Evolutionary conservation across 257 asterid genomes (phyloP).

Genomic region (Sherardia arvensis): DNA sequence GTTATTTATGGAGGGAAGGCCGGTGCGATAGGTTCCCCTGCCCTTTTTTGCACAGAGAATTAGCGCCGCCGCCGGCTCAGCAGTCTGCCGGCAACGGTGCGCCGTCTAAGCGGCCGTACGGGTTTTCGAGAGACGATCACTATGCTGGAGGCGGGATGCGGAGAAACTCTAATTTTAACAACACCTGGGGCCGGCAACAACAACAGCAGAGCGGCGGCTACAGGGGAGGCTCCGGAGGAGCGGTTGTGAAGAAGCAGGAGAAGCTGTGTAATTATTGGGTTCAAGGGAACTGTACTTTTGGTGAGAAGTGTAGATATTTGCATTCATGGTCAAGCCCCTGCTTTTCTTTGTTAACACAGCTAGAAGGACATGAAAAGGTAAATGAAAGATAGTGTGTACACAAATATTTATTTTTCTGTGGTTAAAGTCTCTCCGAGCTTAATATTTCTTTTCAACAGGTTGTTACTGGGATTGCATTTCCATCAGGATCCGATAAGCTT

Average conservation of each 20-base stretch:
- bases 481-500: conserved; percentile 87
- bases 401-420: neutral
- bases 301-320: conserved; percentile 65
- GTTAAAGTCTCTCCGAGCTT: neutral
- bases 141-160: conserved; percentile 45
- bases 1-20: conserved; percentile 78
- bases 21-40: conserved; percentile 73
- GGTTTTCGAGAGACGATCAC: conserved; percentile 46
- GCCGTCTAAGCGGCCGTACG: conserved; percentile 53
- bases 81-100: conserved; percentile 26
- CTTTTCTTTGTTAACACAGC: conserved; percentile 57
- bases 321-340: conserved; percentile 85
- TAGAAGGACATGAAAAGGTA: conserved; percentile 89
- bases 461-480: conserved; percentile 80
- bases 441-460: conserved; percentile 38
- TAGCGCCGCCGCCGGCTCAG: conserved; percentile 25
- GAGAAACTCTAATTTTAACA: conserved; percentile 59
- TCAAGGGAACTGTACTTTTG: conserved; percentile 67
- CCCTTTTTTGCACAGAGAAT: conserved; percentile 63
- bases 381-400: neutral
- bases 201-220: conserved; percentile 28
- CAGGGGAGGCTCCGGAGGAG: conserved; percentile 18
- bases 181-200: conserved; percentile 55
- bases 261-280: conserved; percentile 61
- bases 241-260: conserved; percentile 44